phyloP scores from a whole-genome alignment of 169 alveolate species.

The Ichthyophthirius multifiliis region DNA sequence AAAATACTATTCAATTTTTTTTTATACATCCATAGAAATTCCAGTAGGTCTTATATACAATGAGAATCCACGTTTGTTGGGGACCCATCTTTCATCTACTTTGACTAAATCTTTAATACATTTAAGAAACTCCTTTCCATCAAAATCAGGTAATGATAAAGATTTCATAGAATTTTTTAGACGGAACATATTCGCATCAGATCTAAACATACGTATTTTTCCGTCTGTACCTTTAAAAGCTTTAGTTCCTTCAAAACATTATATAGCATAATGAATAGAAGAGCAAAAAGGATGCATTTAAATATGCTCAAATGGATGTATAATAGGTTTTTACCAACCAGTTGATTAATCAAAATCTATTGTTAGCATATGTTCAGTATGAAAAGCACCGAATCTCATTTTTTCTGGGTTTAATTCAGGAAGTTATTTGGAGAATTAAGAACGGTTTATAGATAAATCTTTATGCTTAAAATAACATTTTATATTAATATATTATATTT shows the following conservation, averaged over 20 bases:
- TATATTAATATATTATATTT: not conserved
- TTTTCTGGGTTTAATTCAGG: constrained; percentile 34
- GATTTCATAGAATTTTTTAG: constrained; percentile 46
- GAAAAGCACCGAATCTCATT: constrained; percentile 52
- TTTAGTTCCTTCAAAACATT: constrained; percentile 67
- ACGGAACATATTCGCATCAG: constrained; percentile 50
- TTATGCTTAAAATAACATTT: not conserved
- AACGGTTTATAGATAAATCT: not conserved
- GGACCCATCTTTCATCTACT: constrained; percentile 69
- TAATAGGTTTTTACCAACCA: constrained; percentile 66
- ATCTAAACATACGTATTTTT: constrained; percentile 48
- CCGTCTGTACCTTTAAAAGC: constrained; percentile 50
- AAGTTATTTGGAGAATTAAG: not conserved
- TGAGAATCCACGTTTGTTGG: constrained; percentile 58
- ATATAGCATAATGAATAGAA: constrained; percentile 60
- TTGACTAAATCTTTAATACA: constrained; percentile 51
- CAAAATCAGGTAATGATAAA: constrained; percentile 64
- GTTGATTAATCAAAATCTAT: constrained; percentile 36
- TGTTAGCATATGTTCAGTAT: constrained; percentile 66
- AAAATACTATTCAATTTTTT: not conserved
- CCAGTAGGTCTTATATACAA: constrained; percentile 74
- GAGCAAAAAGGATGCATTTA: constrained; percentile 62
- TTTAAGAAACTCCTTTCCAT: constrained; percentile 47
- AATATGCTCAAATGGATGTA: constrained; percentile 46
- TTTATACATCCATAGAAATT: constrained; percentile 50